These are phyloP conservation scores for Exophiala alcalophila DNA, from an alignment of 2,329 filamentous ascomycete genomes.

Conservation along the genomic window DNA sequence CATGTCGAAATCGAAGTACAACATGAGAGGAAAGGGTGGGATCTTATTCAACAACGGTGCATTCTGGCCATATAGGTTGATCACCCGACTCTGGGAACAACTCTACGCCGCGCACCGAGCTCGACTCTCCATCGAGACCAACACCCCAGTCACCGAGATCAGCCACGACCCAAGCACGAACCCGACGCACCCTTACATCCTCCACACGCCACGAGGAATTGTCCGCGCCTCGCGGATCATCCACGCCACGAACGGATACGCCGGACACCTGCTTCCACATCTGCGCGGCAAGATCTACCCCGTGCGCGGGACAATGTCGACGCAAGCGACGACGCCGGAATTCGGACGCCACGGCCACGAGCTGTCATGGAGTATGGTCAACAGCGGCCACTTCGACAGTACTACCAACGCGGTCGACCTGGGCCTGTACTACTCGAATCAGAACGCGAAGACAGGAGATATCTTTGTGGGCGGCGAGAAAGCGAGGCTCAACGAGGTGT, in stretches of 20 bases:
- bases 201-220: slow-evolving; percentile 39
- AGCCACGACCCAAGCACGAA: not conserved
- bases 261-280: slow-evolving; percentile 41
- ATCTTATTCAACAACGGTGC: slow-evolving; percentile 32
- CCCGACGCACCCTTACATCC: slow-evolving; percentile 29
- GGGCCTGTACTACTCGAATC: slow-evolving; percentile 26
- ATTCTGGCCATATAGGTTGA: slow-evolving; percentile 39
- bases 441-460: slow-evolving; percentile 28
- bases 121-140: slow-evolving; percentile 28
- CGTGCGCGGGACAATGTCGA: slow-evolving; percentile 44
- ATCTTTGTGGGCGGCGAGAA: slow-evolving; percentile 29
- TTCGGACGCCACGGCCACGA: slow-evolving; percentile 6
- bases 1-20: slow-evolving; percentile 15
- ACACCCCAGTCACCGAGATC: slow-evolving; percentile 24
- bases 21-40: slow-evolving; percentile 25
- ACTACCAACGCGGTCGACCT: slow-evolving; percentile 6
- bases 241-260: slow-evolving; percentile 45
- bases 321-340: slow-evolving; percentile 34
- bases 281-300: slow-evolving; percentile 41
- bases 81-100: slow-evolving; percentile 31
- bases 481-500: slow-evolving; percentile 16
- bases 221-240: slow-evolving; percentile 38
- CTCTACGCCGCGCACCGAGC: slow-evolving; percentile 15
- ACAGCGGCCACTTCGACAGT: slow-evolving; percentile 5
- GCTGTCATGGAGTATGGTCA: slow-evolving; percentile 7